phyloP scores from a whole-genome alignment of 2,329 filamentous ascomycete genomes.

The Arthroderma sp. region DNA sequence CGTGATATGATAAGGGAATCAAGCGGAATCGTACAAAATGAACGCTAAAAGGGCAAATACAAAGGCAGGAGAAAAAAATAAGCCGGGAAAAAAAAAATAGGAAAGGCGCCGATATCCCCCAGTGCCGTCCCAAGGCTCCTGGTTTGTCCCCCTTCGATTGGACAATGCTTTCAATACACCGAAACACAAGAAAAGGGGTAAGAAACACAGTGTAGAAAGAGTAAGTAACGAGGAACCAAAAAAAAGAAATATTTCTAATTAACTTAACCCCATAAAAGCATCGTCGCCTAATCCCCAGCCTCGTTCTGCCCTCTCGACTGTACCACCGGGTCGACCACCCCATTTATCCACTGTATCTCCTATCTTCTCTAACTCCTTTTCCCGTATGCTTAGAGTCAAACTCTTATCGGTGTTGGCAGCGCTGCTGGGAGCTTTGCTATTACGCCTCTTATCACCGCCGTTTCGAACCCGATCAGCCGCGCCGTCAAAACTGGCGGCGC shows the following conservation, averaged over 20 bases:
- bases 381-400: slow-evolving; percentile 19
- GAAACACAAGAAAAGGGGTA: background rate
- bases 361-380: slow-evolving; percentile 26
- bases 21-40: no score
- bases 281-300: slow-evolving; percentile 76
- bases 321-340: slow-evolving; percentile 41
- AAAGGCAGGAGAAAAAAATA: no score
- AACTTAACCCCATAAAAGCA: slow-evolving; percentile 70
- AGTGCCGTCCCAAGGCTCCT: no score
- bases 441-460: slow-evolving; percentile 8
- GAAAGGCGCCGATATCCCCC: no score
- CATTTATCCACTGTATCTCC: slow-evolving; percentile 39
- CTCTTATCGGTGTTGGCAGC: slow-evolving; percentile 11
- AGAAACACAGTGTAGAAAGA: background rate
- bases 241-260: slow-evolving; percentile 11
- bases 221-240: background rate
- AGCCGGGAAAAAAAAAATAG: no score
- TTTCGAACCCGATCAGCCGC: slow-evolving; percentile 12
- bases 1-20: no score
- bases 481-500: slow-evolving; percentile 11
- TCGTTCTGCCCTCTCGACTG: slow-evolving; percentile 36
- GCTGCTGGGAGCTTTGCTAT: slow-evolving; percentile 19
- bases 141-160: no score
- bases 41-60: no score
- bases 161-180: background rate